Base-by-base conservation (phyloP, 2,329 filamentous ascomycete genomes). In the Xylariaceae sp. region DNA sequence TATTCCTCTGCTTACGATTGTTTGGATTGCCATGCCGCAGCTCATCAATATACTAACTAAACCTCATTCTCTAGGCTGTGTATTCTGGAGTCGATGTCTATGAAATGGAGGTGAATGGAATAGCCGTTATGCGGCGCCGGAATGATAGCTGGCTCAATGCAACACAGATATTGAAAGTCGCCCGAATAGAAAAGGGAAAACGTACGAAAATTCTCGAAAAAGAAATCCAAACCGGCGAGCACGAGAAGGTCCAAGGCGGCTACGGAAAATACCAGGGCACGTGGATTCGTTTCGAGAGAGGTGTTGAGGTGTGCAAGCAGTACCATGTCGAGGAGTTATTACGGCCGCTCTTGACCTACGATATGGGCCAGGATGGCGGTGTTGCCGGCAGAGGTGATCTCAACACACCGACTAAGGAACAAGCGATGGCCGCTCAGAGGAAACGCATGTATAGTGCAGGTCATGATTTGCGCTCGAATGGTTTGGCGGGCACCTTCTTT, bases 241-340 rank as follows among this genome's bases (percentile, higher is more conserved):
- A 99, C 74, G 94, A 99, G 74, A 99, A 99, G 75, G 93, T 99
- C 2, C 94, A 99, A 73, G 94, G 94, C 39, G 94, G 94, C 4
- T 99, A 99, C 71, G 94, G 94, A 65, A 97, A 97, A 78, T 99
- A 99, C 71, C 94, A 99, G 78, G 94, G 94, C 57, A 99, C 94
- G 2, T 99, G 94, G 94, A 96, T 99, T 71, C 90, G 89, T 70
- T 97, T 96, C 71, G 89, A 93, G 53, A 86, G 93, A 62, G 94
- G 93, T 1, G 82, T 95, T 51, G 91, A 97, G 71, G 93, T 99
- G 68, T 97, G 94, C 74, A 86, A 89, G 48, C 84, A 88, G 65
- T 88, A 88, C 66, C 85, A 83, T 9, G 90, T 94, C 37, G 89
- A 93, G 72, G 89, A 93, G 64, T 69, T 90, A 4, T 76, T 94